Evolutionary conservation across 257 asterid species (phyloP).

Genomic region (Solanum appendiculatum): DNA sequence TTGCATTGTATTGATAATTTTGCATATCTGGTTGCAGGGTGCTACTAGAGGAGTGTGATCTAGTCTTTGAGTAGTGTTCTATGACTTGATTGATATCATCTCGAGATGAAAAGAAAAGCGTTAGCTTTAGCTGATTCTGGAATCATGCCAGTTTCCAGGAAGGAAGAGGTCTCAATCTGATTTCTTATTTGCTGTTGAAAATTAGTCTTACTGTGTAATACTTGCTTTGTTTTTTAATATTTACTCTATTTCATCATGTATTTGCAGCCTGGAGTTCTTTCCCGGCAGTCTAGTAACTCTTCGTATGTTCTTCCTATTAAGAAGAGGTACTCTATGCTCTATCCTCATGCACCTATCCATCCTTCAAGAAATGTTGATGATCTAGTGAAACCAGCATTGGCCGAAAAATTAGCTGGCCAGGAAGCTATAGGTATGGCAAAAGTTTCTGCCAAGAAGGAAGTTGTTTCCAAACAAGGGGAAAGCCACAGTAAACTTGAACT

Average conservation of each 20-base stretch:
- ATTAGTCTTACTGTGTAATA: not conserved
- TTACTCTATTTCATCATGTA: not conserved
- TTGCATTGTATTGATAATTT: not conserved
- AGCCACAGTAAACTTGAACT: no score
- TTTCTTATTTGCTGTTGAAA: not conserved
- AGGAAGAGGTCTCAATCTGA: not conserved
- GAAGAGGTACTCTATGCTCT: constrained; percentile 51
- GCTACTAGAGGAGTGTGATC: not conserved
- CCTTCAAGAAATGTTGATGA: constrained; percentile 8
- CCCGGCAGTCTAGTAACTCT: constrained; percentile 31
- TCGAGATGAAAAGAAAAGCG: not conserved
- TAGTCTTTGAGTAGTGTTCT: constrained; percentile 1
- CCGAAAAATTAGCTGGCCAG: constrained; percentile 9
- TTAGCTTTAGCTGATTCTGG: not conserved
- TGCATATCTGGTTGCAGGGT: not conserved
- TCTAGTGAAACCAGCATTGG: constrained; percentile 3
- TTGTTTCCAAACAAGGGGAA: no score
- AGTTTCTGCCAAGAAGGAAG: not conserved
- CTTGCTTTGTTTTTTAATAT: not conserved
- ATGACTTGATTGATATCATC: not conserved
- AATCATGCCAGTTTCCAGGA: not conserved
- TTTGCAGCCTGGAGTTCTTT: constrained; percentile 33
- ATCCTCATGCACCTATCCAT: constrained; percentile 33
- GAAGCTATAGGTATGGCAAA: no score
- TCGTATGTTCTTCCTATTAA: constrained; percentile 55